Evolutionary conservation across 2,329 filamentous ascomycete genomes (phyloP), one percentile per base, ranked within the genome.

Genomic region (Hymenoscyphus repandus): DNA sequence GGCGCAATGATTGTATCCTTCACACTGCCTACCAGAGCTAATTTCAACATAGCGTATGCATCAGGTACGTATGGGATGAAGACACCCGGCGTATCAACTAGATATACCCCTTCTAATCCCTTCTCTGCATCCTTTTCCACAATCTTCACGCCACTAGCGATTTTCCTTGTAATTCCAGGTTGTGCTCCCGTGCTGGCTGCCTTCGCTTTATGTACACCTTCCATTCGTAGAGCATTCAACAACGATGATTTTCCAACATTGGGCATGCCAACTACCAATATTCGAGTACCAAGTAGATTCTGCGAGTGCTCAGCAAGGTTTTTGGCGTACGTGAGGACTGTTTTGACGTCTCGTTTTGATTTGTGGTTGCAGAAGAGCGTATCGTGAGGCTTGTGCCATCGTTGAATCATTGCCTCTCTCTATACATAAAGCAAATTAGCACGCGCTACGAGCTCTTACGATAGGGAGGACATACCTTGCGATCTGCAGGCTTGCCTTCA

Each of bases 181-280:
- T 96, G 85, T 10, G 86, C 83, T 9, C 93, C 93, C 1, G 91
- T 96, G 55, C 74, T 77, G 34, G 91, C 88, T 1, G 83, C 91
- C 66, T 92, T 95, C 17, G 76, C 75, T 44, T 65, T 64, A 47
- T 74, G 70, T 58, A 88, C 78, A 37, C 90, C 89, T 15, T 77
- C 74, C 37, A 76, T 79, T 17, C 93, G 85, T 44, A 97, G 77
- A 13, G 84, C 80, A 68, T 99, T 99, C 38, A 99, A 80, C n/a
- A 99, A 75, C 1, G 91, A 90, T 42, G 89, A 95, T 71, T 99
- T 99, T 33, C 93, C 93, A 0, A 96, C 89, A 66, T 99, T 99
- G 33, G 93, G 93, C 91, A 99, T 96, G 49, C 93, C 93, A 12
- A 97, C 91, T 1, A 97, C 81, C 68, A 99, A 79, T 50, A 90